Conservation (phyloP, 1,139 yeast genomes). For the Zygosaccharomyces sapae region DNA sequence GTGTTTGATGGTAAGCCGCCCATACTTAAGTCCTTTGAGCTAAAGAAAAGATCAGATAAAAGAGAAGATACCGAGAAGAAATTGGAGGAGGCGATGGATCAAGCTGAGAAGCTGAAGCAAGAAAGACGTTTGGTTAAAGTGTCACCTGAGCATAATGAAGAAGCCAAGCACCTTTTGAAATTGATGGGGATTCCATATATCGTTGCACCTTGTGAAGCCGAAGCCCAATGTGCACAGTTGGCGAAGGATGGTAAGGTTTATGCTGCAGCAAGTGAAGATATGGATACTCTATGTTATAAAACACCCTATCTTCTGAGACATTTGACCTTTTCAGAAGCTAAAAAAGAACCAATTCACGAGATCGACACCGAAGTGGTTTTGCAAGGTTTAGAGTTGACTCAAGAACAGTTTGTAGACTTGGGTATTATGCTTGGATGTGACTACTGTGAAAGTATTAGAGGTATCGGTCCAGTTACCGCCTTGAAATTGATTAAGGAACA, state of each 20-base stretch:
- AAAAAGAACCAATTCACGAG: conserved; percentile 89
- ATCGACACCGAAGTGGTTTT: conserved; percentile 64
- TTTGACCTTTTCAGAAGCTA: conserved; percentile 87
- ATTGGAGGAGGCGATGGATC: conserved; percentile 44
- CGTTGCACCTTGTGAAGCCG: conserved; percentile 97
- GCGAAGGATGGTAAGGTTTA: conserved; percentile 86
- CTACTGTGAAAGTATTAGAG: conserved; percentile 90
- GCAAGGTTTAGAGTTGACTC: conserved; percentile 69
- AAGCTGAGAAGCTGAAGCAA: conserved; percentile 71
- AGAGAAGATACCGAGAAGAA: conserved; percentile 78
- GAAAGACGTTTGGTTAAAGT: conserved; percentile 89
- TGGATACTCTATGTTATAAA: conserved; percentile 93
- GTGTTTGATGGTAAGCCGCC: conserved; percentile 94
- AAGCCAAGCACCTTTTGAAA: conserved; percentile 72
- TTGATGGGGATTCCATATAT: conserved; percentile 95
- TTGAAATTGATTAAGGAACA: conserved; percentile 82
- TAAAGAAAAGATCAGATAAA: conserved; percentile 75
- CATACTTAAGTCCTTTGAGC: conserved; percentile 84
- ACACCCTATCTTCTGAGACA: conserved; percentile 83
- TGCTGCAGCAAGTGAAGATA: conserved; percentile 98
- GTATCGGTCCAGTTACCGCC: conserved; percentile 96
- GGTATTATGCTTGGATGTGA: conserved; percentile 95
- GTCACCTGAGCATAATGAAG: conserved; percentile 85
- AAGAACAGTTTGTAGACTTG: conserved; percentile 76
- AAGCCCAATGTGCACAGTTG: conserved; percentile 94